Percentiles rank a stretch among this genome's conserved stretches.
These are phyloP conservation scores for Candida tallmaniae DNA, from an alignment of 805 yeast species.

Conservation along the genomic window DNA sequence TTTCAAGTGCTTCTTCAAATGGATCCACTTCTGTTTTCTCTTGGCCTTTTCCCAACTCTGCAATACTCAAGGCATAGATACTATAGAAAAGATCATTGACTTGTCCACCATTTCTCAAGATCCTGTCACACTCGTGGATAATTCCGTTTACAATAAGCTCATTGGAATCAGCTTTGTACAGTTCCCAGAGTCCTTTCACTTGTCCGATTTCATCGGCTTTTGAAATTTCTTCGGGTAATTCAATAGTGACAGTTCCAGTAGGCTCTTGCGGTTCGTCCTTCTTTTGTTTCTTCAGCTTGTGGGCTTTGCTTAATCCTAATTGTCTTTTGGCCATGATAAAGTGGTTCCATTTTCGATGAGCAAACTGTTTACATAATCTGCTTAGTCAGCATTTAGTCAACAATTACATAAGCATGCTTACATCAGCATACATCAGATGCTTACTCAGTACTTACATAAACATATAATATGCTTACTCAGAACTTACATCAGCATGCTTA, in stretches of 20 bases:
- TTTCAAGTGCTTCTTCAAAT: constrained; percentile 67
- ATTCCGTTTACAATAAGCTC: constrained; percentile 73
- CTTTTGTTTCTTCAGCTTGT: constrained; percentile 33
- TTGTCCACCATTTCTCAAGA: constrained; percentile 46
- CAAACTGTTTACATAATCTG: too few relatives aligned
- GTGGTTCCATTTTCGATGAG: background rate
- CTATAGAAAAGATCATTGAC: constrained; percentile 9
- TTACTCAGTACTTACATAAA: too few relatives aligned
- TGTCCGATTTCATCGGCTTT: constrained; percentile 79
- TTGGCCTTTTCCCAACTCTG: constrained; percentile 56
- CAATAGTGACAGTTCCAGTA: constrained; percentile 41
- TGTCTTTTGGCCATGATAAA: constrained; percentile 27
- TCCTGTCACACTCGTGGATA: constrained; percentile 86
- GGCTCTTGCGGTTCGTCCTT: constrained; percentile 7
- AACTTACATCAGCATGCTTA: too few relatives aligned
- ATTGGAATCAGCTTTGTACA: constrained; percentile 51
- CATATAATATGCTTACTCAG: too few relatives aligned
- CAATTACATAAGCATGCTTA: too few relatives aligned
- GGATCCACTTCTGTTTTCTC: constrained; percentile 25
- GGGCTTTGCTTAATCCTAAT: constrained; percentile 41
- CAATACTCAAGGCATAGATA: constrained; percentile 68
- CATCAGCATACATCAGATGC: too few relatives aligned
- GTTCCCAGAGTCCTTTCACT: constrained; percentile 65
- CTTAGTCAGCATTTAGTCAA: too few relatives aligned
- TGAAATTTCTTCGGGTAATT: constrained; percentile 63